phyloP scores from a whole-genome alignment of 306 rosid species.

The Crotalaria pallida region DNA sequence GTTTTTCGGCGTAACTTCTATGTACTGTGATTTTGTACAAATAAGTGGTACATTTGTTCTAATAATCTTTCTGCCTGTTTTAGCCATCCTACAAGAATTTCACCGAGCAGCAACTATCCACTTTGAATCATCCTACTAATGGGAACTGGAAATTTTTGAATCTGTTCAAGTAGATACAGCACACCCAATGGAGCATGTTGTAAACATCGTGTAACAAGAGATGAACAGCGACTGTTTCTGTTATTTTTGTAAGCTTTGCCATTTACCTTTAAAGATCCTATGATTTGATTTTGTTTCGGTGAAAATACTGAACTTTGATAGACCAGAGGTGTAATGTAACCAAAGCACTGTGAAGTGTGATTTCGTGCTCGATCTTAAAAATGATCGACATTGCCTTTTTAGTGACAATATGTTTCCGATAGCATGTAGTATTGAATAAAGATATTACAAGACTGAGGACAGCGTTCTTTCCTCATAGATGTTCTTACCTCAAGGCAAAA shows the following conservation, averaged over 20 bases:
- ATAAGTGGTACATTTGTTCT: neutral
- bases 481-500: no score
- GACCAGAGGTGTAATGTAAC: no score
- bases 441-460: no score
- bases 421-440: no score
- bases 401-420: no score
- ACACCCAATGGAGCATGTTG: neutral
- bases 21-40: neutral
- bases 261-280: no score
- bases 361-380: no score
- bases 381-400: no score
- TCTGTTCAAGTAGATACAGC: conserved; percentile 8
- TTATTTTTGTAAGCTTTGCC: neutral
- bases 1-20: neutral
- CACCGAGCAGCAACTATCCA: neutral
- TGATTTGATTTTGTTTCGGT: no score
- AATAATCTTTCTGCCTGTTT: neutral
- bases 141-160: neutral
- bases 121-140: neutral
- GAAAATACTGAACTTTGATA: no score
- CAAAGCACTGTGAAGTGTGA: no score
- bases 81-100: neutral
- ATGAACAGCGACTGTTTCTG: neutral
- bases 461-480: no score
- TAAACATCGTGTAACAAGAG: conserved; percentile 1